Evolutionary conservation across 2,329 filamentous ascomycete species (phyloP), one percentile per base, ranked within the genome.

Genomic region (Pseudogymnoascus sp.): DNA sequence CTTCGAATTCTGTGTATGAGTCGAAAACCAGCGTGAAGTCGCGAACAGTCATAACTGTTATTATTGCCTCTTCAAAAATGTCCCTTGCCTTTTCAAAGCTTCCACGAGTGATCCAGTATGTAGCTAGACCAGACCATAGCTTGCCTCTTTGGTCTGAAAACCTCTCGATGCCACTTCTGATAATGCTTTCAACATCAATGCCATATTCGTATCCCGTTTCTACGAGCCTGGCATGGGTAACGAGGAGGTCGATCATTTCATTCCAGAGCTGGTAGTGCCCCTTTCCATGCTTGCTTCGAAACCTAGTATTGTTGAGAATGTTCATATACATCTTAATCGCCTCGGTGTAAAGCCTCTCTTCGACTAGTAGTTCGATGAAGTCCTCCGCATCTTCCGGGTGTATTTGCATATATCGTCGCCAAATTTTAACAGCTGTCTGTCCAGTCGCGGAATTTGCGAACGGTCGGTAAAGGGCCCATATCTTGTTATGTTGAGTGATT

Each of bases 1-100:
- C 96, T 75, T 99, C 95, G 66, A 97, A 97, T 75, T 99, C 95
- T 33, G 90, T 88, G 72, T 98, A 99, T 0, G 93, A 90, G 75
- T 99, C 95, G 70, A 99, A 99, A 53, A 98, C 89, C 62, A 98
- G 84, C 0, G 93, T 96, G 72, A 99, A 99, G 77, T 99, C 95
- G 63, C 95, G 88, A 50, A 99, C 93, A 2, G 95, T 99, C 93
- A 98, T 98, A 66, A 97, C 96, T 1, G 93, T 98, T 10, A 91
- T 96, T 68, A 98, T 91, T 50, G 91, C 96, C 75, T 98, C 93
- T 76, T 99, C 95, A 68, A 96, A 98, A 3, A 96, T 83, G 74
- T 99, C 95, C 67, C 96, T 83, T 12, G 95, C 93, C 65, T 89
- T 88, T 77, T 98, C 96, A 72, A 97, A 98, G 72, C 89, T 92